Evolutionary conservation across 306 rosid genomes (phyloP), one percentile per base, ranked within the genome.

Genomic region (Leucaena leucocephala): DNA sequence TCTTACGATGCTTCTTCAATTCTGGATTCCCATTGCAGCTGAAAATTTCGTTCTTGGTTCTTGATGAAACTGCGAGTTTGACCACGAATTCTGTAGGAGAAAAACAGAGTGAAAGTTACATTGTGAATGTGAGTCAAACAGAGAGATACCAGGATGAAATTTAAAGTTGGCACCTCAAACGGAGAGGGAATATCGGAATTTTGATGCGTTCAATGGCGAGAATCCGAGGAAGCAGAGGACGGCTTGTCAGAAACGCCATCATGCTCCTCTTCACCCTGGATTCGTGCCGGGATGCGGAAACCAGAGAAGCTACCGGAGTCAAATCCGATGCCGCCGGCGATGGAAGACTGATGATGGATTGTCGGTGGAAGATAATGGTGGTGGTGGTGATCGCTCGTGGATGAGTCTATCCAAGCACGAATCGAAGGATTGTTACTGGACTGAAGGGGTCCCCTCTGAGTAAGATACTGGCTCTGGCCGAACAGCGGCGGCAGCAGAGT

Each of bases 381-480:
- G 13, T 90, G 91, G 50, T 75, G 80, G 15, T 82, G 88, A 69
- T 80, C 59, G 7, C 73, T 21, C 0, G 42, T 15, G 12, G 78
- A 68, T 35, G 93, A 91, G 84, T 95, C 93, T 71, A 91, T 89
- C 97, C 92, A 90, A 82, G 95, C 97, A 85, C 97, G 97, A 86
- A 91, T 58, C 78, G 97, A 86, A 76, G 97, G 94, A 64, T 86
- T 85, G 93, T 91, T 87, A 92, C 95, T 94, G 98, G 98, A 94
- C 98, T 94, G 98, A 94, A 94, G 98, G 98, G 98, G 94, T 90
- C 98, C 98, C 98, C 98, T 91, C 97, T 94, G 98, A 78, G 90
- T 79, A 86, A 91, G 77, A 84, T 83, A 88, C 83, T 94, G 92
- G 76, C 81, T 82, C 68, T 84, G 91, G 78, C 93, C 87, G 7